Evolutionary conservation across 2,329 filamentous ascomycete species (phyloP).

Genomic region (Cercospora sp.): DNA sequence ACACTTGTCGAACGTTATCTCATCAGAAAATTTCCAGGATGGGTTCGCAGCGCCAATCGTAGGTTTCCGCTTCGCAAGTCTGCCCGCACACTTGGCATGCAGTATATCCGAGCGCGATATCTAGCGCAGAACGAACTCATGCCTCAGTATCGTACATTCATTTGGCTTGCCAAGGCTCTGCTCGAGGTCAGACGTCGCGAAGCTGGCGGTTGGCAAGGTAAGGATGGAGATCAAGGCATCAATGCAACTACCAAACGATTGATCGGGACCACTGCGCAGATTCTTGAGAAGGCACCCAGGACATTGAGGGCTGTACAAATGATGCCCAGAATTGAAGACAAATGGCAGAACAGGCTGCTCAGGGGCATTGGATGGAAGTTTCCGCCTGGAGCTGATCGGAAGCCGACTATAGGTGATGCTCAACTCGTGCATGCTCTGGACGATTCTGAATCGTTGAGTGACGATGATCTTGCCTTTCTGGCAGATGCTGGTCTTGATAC

Average conservation of each 20-base stretch:
- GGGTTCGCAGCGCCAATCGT: constrained; percentile 47
- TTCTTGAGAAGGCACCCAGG: constrained; percentile 41
- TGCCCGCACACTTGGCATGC: constrained; percentile 26
- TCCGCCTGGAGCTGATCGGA: not conserved
- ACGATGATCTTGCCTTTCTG: not conserved
- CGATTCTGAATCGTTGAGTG: not conserved
- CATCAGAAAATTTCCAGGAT: constrained; percentile 77
- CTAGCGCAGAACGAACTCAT: constrained; percentile 33
- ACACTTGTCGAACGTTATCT: constrained; percentile 71
- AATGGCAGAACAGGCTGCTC: constrained; percentile 29
- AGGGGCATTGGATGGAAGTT: constrained; percentile 12
- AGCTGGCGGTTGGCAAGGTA: constrained; percentile 33
- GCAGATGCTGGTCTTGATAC: not conserved
- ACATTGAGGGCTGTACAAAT: constrained; percentile 47
- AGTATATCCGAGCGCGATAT: constrained; percentile 36
- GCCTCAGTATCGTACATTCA: constrained; percentile 48
- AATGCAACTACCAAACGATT: constrained; percentile 23
- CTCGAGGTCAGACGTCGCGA: constrained; percentile 41
- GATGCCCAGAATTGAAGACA: constrained; percentile 43
- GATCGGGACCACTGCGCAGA: constrained; percentile 32
- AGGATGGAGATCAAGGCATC: constrained; percentile 19
- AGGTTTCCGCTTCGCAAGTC: constrained; percentile 34
- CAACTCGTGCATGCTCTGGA: not conserved
- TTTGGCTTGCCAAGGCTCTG: constrained; percentile 44
- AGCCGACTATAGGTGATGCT: not conserved